Evolutionary conservation across 495 filamentous ascomycete species (phyloP).

Genomic region (Tuber melanosporum): DNA sequence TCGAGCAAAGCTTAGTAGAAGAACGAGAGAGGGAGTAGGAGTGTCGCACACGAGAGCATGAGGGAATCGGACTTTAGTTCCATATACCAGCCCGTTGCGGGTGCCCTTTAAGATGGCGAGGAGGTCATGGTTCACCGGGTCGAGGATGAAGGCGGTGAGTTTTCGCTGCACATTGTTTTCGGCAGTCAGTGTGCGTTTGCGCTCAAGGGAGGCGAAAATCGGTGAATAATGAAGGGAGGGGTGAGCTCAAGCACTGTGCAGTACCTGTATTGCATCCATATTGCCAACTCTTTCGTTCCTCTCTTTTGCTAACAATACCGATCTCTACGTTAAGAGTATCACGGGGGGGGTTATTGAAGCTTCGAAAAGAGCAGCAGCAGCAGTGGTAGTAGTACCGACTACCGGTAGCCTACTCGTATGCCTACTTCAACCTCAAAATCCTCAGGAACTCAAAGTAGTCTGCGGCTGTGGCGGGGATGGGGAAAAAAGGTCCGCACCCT

Average conservation of each 20-base stretch:
- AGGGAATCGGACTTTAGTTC: constrained; percentile 95
- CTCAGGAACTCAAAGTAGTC: neutral
- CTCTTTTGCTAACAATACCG: neutral
- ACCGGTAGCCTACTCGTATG: neutral
- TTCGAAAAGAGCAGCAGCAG: neutral
- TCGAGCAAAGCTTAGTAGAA: neutral
- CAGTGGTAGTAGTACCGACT: neutral
- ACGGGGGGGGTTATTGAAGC: neutral
- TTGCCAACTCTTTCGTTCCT: neutral
- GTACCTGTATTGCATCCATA: neutral
- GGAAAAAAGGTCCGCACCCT: neutral
- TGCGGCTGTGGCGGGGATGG: neutral
- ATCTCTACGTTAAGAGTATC: neutral
- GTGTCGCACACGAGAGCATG: constrained; percentile 75
- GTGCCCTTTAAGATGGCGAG: constrained; percentile 80
- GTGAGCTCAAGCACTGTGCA: neutral
- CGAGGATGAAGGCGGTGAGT: constrained; percentile 50
- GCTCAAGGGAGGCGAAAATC: neutral
- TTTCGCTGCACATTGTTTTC: constrained; percentile 10
- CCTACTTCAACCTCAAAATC: neutral
- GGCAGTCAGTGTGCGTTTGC: neutral
- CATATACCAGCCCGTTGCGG: constrained; percentile 95
- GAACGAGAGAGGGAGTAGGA: neutral
- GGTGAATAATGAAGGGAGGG: no score
- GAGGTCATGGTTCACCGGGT: constrained; percentile 74